These are phyloP conservation scores for Penicillium fuscoglaucum DNA, from an alignment of 2,329 filamentous ascomycete genomes.

Conservation along the genomic window DNA sequence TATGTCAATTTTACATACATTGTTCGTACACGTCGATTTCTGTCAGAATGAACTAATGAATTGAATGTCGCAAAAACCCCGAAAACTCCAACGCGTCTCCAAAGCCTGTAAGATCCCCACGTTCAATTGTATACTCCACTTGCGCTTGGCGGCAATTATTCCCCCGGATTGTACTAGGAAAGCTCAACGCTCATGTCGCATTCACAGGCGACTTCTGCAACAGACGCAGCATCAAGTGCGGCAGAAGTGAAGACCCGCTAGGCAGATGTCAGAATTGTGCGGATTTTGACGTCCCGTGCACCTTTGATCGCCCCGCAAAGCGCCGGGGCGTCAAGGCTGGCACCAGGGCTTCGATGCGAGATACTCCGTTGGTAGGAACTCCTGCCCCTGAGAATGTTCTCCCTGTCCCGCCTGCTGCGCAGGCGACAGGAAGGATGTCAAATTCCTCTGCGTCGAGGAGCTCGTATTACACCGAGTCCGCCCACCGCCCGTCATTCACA, in stretches of 20 bases:
- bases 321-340: conserved; percentile 37
- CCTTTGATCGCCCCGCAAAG: conserved; percentile 48
- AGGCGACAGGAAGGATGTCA: conserved; percentile 13
- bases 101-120: conserved; percentile 26
- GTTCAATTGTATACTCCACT: conserved; percentile 14
- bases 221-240: conserved; percentile 49
- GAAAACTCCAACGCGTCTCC: conserved; percentile 30
- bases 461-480: conserved; percentile 18
- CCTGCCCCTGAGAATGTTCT: conserved; percentile 4
- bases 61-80: conserved; percentile 31
- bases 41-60: conserved; percentile 16
- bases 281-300: conserved; percentile 53
- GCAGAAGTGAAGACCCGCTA: conserved; percentile 36
- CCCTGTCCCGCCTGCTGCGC: background rate
- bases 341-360: conserved; percentile 10
- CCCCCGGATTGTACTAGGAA: background rate
- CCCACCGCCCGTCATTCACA: conserved; percentile 14
- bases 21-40: no score
- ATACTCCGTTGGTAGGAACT: conserved; percentile 8
- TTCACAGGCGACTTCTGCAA: conserved; percentile 52
- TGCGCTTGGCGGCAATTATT: conserved; percentile 5
- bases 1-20: no score
- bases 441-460: conserved; percentile 21
- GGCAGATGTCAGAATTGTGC: conserved; percentile 52
- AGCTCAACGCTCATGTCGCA: conserved; percentile 11